These are phyloP conservation scores for Globisporangium carolinianum DNA, from an alignment of 352 stramenopile genomes.

Conservation along the genomic window DNA sequence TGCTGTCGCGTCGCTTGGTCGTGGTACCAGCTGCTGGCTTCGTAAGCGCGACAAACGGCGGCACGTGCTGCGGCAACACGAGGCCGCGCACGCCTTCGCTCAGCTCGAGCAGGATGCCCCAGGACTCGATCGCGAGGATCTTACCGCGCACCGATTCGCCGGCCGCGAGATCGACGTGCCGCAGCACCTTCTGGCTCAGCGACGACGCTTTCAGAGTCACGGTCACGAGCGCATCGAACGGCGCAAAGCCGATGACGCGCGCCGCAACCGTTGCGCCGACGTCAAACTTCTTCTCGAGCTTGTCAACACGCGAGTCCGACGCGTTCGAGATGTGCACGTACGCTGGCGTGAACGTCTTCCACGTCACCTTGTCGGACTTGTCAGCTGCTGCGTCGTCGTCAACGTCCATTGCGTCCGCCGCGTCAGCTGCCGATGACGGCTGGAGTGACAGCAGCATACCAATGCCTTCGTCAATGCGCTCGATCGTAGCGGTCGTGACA, in stretches of 20 bases:
- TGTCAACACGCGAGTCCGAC: slow-evolving; percentile 74
- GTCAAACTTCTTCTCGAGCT: slow-evolving; percentile 83
- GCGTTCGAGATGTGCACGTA: slow-evolving; percentile 89
- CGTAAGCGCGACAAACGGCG: slow-evolving; percentile 59
- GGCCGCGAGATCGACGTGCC: slow-evolving; percentile 68
- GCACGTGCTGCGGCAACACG: slow-evolving; percentile 69
- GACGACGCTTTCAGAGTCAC: slow-evolving; percentile 77
- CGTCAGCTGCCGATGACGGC: slow-evolving; percentile 25
- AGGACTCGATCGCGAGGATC: slow-evolving; percentile 75
- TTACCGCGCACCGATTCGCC: slow-evolving; percentile 72
- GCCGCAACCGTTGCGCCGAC: slow-evolving; percentile 54
- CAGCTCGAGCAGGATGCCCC: slow-evolving; percentile 81
- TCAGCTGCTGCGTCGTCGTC: slow-evolving; percentile 10
- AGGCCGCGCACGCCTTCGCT: slow-evolving; percentile 80
- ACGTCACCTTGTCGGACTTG: slow-evolving; percentile 53
- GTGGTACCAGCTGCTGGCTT: slow-evolving; percentile 18
- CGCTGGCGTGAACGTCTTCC: slow-evolving; percentile 72
- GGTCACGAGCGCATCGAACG: slow-evolving; percentile 80
- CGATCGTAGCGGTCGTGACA: slow-evolving; percentile 57
- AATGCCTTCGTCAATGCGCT: slow-evolving; percentile 78
- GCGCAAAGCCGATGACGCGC: slow-evolving; percentile 80
- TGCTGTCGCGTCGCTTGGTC: slow-evolving; percentile 48
- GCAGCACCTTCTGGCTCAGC: slow-evolving; percentile 69
- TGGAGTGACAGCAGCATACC: slow-evolving; percentile 84
- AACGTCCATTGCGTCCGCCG: slow-evolving; percentile 47